Evolutionary conservation across 106 monocot genomes (phyloP), one percentile per base, ranked within the genome.

Genomic region (Dioscorea alata): DNA sequence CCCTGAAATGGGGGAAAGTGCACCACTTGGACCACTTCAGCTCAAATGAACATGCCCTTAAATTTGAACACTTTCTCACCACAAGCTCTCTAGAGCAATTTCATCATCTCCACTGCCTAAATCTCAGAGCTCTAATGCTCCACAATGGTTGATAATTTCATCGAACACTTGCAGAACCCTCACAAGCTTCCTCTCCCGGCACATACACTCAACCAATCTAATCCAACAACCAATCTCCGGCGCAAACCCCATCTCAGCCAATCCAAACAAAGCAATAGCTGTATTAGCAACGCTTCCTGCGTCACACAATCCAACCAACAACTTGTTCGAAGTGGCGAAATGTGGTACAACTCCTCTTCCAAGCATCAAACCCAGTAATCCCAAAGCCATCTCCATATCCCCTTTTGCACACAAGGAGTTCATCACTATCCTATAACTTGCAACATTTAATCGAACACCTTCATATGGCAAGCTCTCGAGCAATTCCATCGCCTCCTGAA

Each of bases 351-450:
- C 60, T 15, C 93, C 79, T 50, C 85, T 79, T 14, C 74, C 70
- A 19, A 93, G 74, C 99, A 92, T 93, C 73, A 93, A 58, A 0
- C 83, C 78, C 33, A 97, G 50, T 75, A 92, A 66, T 7, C 63
- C 79, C 4, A 81, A 76, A 0, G 81, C 99, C 69, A 20, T 93
- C 59, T 85, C 93, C 71, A 90, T 70, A 16, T 93, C 89, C 22
- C 73, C 78, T 24, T 62, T 49, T 12, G 48, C 68, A 8, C 72
- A 75, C 51, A 99, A 48, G 16, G 82, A 71, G 64, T 99, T 99
- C 76, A 99, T 59, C 49, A 93, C 81, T 15, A 99, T 99, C 74
- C 99, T 76, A 72, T 99, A 87, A 75, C 99, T 99, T 12, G 81
- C 92, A 9, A 75, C 87, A 68, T 85, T 99, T 49, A 85, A 57